Base-by-base conservation (phyloP, 1,284 basidiomycete species). In the Trichosporon sp. region DNA sequence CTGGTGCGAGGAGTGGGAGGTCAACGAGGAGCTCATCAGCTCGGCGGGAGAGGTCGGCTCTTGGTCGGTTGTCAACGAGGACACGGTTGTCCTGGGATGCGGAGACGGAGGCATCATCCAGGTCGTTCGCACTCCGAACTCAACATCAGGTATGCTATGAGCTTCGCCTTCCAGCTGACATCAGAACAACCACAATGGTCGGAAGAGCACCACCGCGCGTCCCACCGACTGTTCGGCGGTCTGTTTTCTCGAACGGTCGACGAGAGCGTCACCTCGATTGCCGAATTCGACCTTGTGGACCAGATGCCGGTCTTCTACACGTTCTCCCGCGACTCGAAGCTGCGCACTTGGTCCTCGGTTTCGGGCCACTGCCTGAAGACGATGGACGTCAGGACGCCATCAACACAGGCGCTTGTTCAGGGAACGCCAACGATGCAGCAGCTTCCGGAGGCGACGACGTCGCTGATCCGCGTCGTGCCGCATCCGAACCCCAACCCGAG, bases 321-420 rank as follows among this genome's bases (percentile, higher is more conserved):
- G 1, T 87, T 97, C 65, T 94, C 94, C n/a, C 87, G 93, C 70
- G 94, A 97, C 84, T 88, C 91, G 70, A 91, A 91, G 68, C 86
- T 97, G 61, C 88, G 93, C 65, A 87, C 92, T 56, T 98, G 94
- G 94, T 79, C 79, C 35, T 46, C 74, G 7, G 74, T 76, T 1
- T 80, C 78, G 0, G 85, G 84, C 4, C 65, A 76, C 1, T 82
- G 80, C 69, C 74, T 85, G 26, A 79, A 79, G 66, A 78, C 83
- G 0, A 70, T 82, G 67, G 84, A 85, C 63, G 76, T 85, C 8
- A 71, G 79, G 40, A 70, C 77, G 2, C 70, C 77, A 1, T 51
- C 74, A 6, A 3, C 59, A 72, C 65, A 71, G 65, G 32, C 71
- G 12, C 63, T 70, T 31, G 46, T 48, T 1, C 70, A 7, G 32